phyloP scores from a whole-genome alignment of 2,329 filamentous ascomycete genomes.

The Graphilbum fragrans region DNA sequence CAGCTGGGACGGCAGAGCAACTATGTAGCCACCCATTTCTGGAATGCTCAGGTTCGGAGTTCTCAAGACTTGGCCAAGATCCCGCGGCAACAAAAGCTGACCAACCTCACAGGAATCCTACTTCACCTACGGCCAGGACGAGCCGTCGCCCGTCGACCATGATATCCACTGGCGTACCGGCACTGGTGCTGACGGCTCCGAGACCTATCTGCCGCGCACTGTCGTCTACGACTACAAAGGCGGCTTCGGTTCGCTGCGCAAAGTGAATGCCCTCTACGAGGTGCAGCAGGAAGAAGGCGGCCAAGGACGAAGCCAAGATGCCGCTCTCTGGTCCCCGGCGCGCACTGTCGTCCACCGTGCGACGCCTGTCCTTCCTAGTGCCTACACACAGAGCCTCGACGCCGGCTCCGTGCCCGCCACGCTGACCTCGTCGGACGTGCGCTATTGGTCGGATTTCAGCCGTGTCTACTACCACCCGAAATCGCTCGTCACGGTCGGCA shows the following conservation, averaged over 20 bases:
- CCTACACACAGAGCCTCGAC: constrained; percentile 73
- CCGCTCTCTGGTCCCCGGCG: constrained; percentile 36
- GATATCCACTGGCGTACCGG: constrained; percentile 83
- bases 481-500: constrained; percentile 66
- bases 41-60: constrained; percentile 72
- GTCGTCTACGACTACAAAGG: constrained; percentile 93
- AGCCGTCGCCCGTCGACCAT: constrained; percentile 58
- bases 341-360: constrained; percentile 45
- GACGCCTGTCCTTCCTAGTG: constrained; percentile 52
- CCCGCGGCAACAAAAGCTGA: background rate
- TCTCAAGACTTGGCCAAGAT: background rate
- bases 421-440: constrained; percentile 59
- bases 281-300: constrained; percentile 18
- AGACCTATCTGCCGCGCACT: constrained; percentile 86
- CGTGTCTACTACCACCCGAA: constrained; percentile 84
- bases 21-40: constrained; percentile 90
- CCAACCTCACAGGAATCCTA: constrained; percentile 68
- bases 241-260: constrained; percentile 76
- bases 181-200: constrained; percentile 66
- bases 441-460: constrained; percentile 96
- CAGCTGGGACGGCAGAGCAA: constrained; percentile 91
- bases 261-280: constrained; percentile 82
- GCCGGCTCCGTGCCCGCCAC: constrained; percentile 48
- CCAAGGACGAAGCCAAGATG: constrained; percentile 29
- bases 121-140: constrained; percentile 68